Base-by-base conservation (phyloP, 129 eudicot genomes). In the Helichrysum umbraculigerum region DNA sequence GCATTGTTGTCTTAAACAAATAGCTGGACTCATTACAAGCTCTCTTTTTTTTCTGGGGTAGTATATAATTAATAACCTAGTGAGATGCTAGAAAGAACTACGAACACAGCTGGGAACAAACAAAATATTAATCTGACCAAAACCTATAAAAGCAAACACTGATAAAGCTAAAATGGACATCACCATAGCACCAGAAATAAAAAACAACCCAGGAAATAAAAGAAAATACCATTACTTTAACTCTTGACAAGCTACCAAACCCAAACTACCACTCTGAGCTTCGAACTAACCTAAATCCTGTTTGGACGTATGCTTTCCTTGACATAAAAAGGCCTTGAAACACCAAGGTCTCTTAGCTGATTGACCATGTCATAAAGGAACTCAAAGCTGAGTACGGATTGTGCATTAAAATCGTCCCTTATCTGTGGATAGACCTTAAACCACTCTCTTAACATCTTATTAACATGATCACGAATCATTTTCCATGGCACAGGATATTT, bases 401-500 rank as follows among this genome's bases (percentile, higher is more conserved):
- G 93, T 11, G 86, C 82, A 77, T 89, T 92, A 41, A 92, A 72
- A 35, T 89, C 98, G 14, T 85, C 98, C 61, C 96, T 85, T 10
- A 92, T 87, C 9, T 83, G 66, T 4, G 98, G 98, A 60, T 85
- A 89, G 78, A 83, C 66, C 73, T 86, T 77, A 28, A 92, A 92
- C 92, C 94, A 92, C 68, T 88, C 96, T 8, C 96, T 94, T 79
- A 90, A 78, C 92, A 92, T 70, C 86, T 84, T 90, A 51, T 90
- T 90, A 69, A 88, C 86, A 22, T 89, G 98, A 14, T 91, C 78
- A 6, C 94, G 86, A 9, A 92, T 81, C 87, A 92, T 92, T 71
- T 90, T 86, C 96, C 96, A 90, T 5, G 98, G 94, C 74, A 92
- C 98, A 0, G 98, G 96, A 75, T 92, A 78, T 42, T 81, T 66